phyloP scores from a whole-genome alignment of 108 stramenopile species.

The Nitzschia sp. region DNA sequence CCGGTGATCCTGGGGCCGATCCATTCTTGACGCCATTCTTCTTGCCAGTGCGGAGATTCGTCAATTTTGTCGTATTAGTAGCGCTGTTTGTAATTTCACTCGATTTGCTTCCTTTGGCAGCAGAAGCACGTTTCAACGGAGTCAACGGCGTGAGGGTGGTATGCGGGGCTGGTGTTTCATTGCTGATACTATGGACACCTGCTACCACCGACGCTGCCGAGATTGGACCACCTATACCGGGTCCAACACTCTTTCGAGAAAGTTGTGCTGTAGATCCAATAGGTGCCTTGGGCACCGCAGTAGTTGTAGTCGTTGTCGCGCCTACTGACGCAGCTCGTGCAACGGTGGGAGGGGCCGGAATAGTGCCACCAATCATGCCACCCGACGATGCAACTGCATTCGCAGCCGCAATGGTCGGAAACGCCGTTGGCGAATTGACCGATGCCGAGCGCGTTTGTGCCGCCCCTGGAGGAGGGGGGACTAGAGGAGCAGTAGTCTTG shows the following conservation, averaged over 20 bases:
- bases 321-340: slow-evolving; percentile 8
- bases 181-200: slow-evolving; percentile 45
- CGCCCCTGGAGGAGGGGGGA: slow-evolving; percentile 50
- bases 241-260: slow-evolving; percentile 17
- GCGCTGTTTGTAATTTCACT: slow-evolving; percentile 19
- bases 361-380: no score
- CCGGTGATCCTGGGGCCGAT: slow-evolving; percentile 20
- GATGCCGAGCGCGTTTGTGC: slow-evolving; percentile 34
- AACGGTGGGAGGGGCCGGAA: slow-evolving; percentile 9
- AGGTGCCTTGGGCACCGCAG: slow-evolving; percentile 12
- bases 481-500: slow-evolving; percentile 32
- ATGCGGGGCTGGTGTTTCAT: slow-evolving; percentile 50
- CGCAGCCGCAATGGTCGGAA: slow-evolving; percentile 31
- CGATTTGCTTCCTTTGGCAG: slow-evolving; percentile 13
- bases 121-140: slow-evolving; percentile 64
- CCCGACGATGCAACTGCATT: slow-evolving; percentile 17
- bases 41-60: slow-evolving; percentile 42
- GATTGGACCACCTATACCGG: slow-evolving; percentile 21
- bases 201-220: slow-evolving; percentile 84
- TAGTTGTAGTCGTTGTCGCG: background rate
- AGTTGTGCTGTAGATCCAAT: slow-evolving; percentile 11
- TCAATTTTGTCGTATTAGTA: slow-evolving; percentile 37
- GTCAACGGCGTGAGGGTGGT: slow-evolving; percentile 78
- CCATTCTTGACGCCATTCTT: slow-evolving; percentile 22
- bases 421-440: slow-evolving; percentile 22